Percentiles rank a stretch among this genome's conserved stretches.
These are phyloP conservation scores for Naganishia sp. DNA, from an alignment of 1,284 basidiomycete genomes.

Conservation along the genomic window DNA sequence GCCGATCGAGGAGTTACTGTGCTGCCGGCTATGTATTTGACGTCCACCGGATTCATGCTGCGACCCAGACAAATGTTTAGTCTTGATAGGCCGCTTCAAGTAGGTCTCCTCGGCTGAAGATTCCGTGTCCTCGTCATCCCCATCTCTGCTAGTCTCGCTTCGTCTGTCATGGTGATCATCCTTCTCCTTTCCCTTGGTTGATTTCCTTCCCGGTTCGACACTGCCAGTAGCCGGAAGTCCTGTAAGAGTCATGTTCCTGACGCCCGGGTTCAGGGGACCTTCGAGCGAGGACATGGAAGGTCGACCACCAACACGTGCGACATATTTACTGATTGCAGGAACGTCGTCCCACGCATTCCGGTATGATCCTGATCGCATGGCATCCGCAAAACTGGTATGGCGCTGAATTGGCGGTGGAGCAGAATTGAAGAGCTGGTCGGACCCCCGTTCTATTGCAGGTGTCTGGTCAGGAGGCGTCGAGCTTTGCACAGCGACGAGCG, in stretches of 20 bases:
- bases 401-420: constrained; percentile 38
- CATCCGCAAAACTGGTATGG: constrained; percentile 58
- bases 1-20: not conserved
- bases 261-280: constrained; percentile 34
- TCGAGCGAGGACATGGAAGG: constrained; percentile 57
- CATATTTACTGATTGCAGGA: constrained; percentile 74
- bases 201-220: constrained; percentile 25
- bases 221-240: constrained; percentile 13
- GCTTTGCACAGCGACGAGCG: constrained; percentile 38
- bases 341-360: constrained; percentile 80
- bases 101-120: constrained; percentile 42
- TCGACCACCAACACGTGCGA: constrained; percentile 61
- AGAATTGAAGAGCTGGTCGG: constrained; percentile 31
- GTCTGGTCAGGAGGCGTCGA: constrained; percentile 36
- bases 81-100: constrained; percentile 34
- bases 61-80: constrained; percentile 1
- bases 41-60: not conserved
- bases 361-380: constrained; percentile 60
- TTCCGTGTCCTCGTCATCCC: constrained; percentile 66
- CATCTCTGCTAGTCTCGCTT: constrained; percentile 68
- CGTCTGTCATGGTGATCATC: constrained; percentile 24
- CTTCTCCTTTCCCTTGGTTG: constrained; percentile 50
- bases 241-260: constrained; percentile 24
- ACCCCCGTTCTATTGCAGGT: constrained; percentile 35
- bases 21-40: constrained; percentile 7